These are phyloP conservation scores for Rhizopus arrhizus DNA, from an alignment of 371 early-diverging fungal genomes.

Conservation along the genomic window DNA sequence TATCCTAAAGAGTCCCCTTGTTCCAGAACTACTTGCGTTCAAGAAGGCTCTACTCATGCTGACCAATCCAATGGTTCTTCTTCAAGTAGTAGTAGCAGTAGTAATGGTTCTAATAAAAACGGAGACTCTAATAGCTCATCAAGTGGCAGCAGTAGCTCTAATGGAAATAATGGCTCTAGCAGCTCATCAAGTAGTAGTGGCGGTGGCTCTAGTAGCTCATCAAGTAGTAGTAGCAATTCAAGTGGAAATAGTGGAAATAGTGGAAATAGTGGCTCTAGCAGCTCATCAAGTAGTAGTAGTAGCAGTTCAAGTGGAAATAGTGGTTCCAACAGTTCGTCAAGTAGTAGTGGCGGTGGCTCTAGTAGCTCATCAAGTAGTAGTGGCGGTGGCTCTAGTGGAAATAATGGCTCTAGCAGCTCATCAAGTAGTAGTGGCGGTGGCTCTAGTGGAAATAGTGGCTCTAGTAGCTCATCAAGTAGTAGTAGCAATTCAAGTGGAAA, in stretches of 20 bases:
- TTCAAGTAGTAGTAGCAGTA: not conserved
- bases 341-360: slow-evolving; percentile 2
- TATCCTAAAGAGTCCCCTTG: not conserved
- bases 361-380: not conserved
- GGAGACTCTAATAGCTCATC: not conserved
- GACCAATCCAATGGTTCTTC: not conserved
- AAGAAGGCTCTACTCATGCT: not conserved
- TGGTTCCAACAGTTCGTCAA: not conserved
- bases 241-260: not conserved
- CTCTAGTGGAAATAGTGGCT: too few relatives aligned
- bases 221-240: slow-evolving; percentile 3
- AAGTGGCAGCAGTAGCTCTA: not conserved
- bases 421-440: not conserved
- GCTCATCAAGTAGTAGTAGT: not conserved
- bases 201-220: not conserved
- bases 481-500: not conserved
- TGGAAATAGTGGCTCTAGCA: too few relatives aligned
- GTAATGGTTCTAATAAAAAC: not conserved
- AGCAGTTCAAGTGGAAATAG: not conserved
- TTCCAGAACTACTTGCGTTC: not conserved
- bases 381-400: not conserved
- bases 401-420: not conserved
- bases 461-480: not conserved
- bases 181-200: slow-evolving; percentile 2
- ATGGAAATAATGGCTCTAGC: not conserved